These are phyloP conservation scores for Plasmodium inui DNA, from an alignment of 169 alveolate species.

Conservation along the genomic window DNA sequence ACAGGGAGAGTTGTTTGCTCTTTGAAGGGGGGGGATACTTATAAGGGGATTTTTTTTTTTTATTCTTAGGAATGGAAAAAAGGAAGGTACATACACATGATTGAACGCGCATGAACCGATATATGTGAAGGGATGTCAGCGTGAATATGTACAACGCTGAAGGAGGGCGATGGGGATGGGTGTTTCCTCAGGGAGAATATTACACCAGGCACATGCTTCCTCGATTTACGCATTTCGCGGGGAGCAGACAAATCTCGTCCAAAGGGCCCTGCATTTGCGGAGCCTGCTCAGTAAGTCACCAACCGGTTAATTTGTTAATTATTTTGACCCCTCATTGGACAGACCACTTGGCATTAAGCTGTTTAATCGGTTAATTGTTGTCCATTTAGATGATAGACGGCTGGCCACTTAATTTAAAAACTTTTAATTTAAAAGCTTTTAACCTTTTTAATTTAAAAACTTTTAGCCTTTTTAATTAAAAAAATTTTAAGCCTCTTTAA, in stretches of 20 bases:
- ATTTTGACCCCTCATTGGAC: neutral
- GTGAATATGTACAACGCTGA: neutral
- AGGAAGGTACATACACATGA: neutral
- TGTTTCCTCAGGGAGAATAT: neutral
- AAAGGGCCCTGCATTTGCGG: neutral
- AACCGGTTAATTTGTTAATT: neutral
- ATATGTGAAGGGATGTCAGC: neutral
- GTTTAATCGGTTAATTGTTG: neutral
- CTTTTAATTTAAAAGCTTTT: no score
- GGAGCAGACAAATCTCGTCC: neutral
- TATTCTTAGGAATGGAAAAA: neutral
- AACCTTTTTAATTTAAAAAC: neutral
- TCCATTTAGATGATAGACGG: neutral
- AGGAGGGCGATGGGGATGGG: neutral
- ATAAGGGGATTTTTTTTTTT: neutral
- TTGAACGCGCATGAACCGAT: neutral
- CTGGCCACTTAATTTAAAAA: neutral
- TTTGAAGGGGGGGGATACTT: neutral
- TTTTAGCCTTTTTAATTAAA: no score
- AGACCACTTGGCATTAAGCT: neutral
- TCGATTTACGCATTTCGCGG: neutral
- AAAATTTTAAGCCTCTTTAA: no score
- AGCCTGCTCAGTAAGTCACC: neutral
- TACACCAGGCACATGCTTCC: neutral
- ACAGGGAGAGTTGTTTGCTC: neutral